These are phyloP conservation scores for Euphrasia arctica DNA, from an alignment of 305 asterid species.

Conservation along the genomic window DNA sequence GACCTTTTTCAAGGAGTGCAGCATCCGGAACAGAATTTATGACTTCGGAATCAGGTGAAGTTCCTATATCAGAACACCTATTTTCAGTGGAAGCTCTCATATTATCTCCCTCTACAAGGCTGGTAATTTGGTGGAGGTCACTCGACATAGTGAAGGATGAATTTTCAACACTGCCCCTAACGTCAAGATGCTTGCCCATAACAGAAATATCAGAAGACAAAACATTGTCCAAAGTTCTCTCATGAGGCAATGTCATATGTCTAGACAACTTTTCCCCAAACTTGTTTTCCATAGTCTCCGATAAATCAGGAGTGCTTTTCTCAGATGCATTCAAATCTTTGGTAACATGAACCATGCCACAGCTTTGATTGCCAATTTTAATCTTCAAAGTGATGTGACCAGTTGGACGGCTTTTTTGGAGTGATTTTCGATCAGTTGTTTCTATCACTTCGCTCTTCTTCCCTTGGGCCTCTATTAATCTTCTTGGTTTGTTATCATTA, in stretches of 20 bases:
- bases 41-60: conserved; percentile 98
- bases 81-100: conserved; percentile 42
- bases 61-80: conserved; percentile 65
- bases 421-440: conserved; percentile 37
- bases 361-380: conserved; percentile 56
- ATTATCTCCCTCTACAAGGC: conserved; percentile 34
- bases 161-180: conserved; percentile 29
- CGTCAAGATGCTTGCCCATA: conserved; percentile 29
- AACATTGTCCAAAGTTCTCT: conserved; percentile 33
- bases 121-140: conserved; percentile 35
- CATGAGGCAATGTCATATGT: conserved; percentile 30
- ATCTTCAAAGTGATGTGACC: conserved; percentile 72
- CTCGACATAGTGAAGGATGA: conserved; percentile 25
- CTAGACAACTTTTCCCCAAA: conserved; percentile 39
- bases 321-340: conserved; percentile 27
- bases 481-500: conserved; percentile 35
- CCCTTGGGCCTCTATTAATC: conserved; percentile 35
- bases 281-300: conserved; percentile 27
- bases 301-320: conserved; percentile 28
- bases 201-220: conserved; percentile 35
- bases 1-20: conserved; percentile 39
- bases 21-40: conserved; percentile 64
- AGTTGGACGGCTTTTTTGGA: conserved; percentile 40
- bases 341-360: conserved; percentile 34
- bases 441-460: conserved; percentile 38